A percentile compares a stretch with the other conserved stretches of the same genome.
phyloP scores from a whole-genome alignment of 2,329 filamentous ascomycete genomes.

The Acephala macrosclerotiorum region DNA sequence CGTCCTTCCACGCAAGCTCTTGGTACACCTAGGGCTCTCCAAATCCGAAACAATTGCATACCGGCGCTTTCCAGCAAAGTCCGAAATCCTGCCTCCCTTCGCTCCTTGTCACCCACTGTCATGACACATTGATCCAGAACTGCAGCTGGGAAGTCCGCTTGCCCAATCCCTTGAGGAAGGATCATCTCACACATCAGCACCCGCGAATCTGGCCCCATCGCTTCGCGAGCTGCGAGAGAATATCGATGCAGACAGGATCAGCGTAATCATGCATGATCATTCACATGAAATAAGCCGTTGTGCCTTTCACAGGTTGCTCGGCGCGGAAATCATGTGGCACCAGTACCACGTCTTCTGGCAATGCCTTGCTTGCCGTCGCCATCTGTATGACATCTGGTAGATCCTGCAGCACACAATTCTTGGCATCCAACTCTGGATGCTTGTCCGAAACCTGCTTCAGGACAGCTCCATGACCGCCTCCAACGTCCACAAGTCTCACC shows the following conservation, averaged over 20 bases:
- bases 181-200: not conserved
- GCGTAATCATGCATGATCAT: conserved; percentile 47
- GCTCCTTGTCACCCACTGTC: not conserved
- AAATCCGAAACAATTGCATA: not conserved
- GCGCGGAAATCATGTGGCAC: conserved; percentile 44
- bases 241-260: conserved; percentile 40
- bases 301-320: conserved; percentile 34
- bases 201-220: not conserved
- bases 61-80: not conserved
- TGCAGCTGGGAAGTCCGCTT: not conserved
- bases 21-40: not conserved
- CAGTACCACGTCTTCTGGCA: not conserved
- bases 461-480: not conserved
- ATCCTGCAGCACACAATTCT: not conserved
- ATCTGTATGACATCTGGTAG: not conserved
- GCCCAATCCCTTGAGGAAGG: not conserved
- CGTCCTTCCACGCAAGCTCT: not conserved
- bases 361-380: not conserved
- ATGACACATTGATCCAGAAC: not conserved
- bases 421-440: not conserved
- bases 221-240: conserved; percentile 42
- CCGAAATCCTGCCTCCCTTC: not conserved
- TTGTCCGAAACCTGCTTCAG: not conserved
- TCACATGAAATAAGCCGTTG: conserved; percentile 42
- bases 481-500: not conserved